Evolutionary conservation across 2,329 filamentous ascomycete species (phyloP), one percentile per base, ranked within the genome.

Genomic region (Phialophora verrucosa): DNA sequence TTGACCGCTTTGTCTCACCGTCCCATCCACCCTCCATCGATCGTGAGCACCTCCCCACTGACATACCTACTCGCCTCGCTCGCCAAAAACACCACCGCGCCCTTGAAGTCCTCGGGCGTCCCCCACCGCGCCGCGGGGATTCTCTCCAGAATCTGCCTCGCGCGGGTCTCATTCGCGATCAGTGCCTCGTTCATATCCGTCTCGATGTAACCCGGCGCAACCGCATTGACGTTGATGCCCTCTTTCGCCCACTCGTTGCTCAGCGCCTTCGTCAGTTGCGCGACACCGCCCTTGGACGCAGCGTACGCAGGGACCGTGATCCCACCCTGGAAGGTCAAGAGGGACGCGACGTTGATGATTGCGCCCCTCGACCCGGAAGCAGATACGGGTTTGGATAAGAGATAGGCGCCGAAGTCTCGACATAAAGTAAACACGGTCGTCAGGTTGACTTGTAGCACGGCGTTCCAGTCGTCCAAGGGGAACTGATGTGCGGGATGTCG

Each of bases 111-210:
- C 59, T 80, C 81, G 1, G 81, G 90, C 11, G 77, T 83, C 0
- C 92, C 93, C 92, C 93, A 96, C 72, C 92, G 82, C 0, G 90
- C 92, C 0, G 91, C 91, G 0, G 93, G 93, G 73, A 97, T 97
- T 64, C 92, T 83, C 38, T 87, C 88, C 74, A 91, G 84, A 72
- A 97, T 97, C 74, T 89, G 89, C 70, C 83, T 86, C 67, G 90
- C 84, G 42, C 93, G 82, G 71, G 85, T 86, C 73, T 85, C 78
- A 77, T 97, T 88, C 59, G 88, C 85, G 51, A 96, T 86, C 74
- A 97, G 79, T 2, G 92, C 93, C 71, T 84, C 85, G 77, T 97
- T 97, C 93, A 97, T 97, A 67, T 97, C 93, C n/a, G 93, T 97
- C 58, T 87, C 91, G 73, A 96, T 91, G 78, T 97, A 97, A 0